Percentiles rank a stretch among this genome's conserved stretches.
Conservation (phyloP, 208 protist genomes). For the Tritrichomonas musculus region DNA sequence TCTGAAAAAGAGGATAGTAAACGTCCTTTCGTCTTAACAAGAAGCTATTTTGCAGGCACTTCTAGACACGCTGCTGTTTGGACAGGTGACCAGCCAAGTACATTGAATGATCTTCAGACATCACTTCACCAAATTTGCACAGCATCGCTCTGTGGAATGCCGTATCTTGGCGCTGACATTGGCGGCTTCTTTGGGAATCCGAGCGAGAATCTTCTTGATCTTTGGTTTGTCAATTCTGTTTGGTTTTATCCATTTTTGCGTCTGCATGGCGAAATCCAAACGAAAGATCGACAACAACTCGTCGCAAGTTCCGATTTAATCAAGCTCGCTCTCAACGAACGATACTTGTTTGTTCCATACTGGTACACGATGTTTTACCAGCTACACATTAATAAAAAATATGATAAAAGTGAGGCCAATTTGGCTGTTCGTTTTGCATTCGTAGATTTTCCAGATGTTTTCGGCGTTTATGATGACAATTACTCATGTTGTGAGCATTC, state of each 20-base stretch:
- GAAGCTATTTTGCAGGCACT: conserved; percentile 90
- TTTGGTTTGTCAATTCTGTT: conserved; percentile 86
- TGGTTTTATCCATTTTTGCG: conserved; percentile 92
- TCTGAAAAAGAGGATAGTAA: conserved; percentile 41
- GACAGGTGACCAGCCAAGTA: conserved; percentile 91
- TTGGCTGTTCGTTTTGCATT: conserved; percentile 69
- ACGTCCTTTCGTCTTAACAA: conserved; percentile 89
- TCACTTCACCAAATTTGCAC: conserved; percentile 84
- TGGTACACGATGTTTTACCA: conserved; percentile 92
- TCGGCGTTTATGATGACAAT: conserved; percentile 47
- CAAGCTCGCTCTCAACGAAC: conserved; percentile 47
- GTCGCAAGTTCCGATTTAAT: conserved; percentile 69
- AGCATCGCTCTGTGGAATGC: conserved; percentile 79
- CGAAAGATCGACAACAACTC: conserved; percentile 90
- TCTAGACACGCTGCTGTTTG: conserved; percentile 90
- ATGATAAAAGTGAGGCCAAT: conserved; percentile 60
- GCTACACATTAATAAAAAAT: conserved; percentile 58
- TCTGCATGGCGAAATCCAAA: conserved; percentile 85
- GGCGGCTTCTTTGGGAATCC: conserved; percentile 92
- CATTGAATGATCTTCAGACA: conserved; percentile 81
- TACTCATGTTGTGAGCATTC: not conserved
- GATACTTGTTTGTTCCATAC: conserved; percentile 83
- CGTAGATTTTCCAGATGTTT: conserved; percentile 74
- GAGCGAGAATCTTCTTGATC: conserved; percentile 78
- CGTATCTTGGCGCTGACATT: conserved; percentile 86